Base-by-base conservation (phyloP, 345 rosid genomes). In the Rubroshorea leprosula region DNA sequence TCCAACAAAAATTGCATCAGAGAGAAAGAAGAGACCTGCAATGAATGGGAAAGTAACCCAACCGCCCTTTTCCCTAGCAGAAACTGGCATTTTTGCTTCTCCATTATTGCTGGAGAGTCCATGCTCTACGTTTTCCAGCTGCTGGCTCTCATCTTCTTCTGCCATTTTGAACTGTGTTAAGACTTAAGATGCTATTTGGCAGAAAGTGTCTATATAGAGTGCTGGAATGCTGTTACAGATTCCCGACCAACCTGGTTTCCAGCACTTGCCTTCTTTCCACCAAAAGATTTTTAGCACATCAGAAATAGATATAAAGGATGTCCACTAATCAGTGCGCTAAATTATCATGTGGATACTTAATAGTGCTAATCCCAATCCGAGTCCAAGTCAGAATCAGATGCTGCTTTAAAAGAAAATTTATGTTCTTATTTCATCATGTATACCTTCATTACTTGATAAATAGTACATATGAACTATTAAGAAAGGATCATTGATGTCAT, bases 11-110 rank as follows among this genome's bases (percentile, higher is more conserved):
- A 47, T 1, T 17, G 26, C 8, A 15, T 35, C 26, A 19, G 22
- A 55, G 15, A 18, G 61, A 27, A 4, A 52, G 23, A 58, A 58
- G 39, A 39, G 39, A 82, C 86, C 86, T 14, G 60, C 53, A 10
- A 77, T 61, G 74, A 81, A 84, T 12, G 83, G 81, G 54, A 77
- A 71, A 29, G 90, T 79, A 38, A 68, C 55, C 87, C 83, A 81
- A 50, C 74, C 72, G 23, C 80, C 82, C 22, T 50, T 63, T 38
- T 78, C 74, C 5, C 53, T 17, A 13, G 23, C 44, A 0, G 73
- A 38, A 24, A 52, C 63, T 5, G 56, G 57, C 7, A 17, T 16
- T 62, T 45, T 62, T 27, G 54, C 54, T 45, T 68, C 64, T n/a
- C 8, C 68, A 23, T 22, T 4, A 6, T 17, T 21, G 10, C 4